Evolutionary conservation across 805 yeast species (phyloP), one percentile per base, ranked within the genome.

Genomic region (Ogataea paradorogensis): DNA sequence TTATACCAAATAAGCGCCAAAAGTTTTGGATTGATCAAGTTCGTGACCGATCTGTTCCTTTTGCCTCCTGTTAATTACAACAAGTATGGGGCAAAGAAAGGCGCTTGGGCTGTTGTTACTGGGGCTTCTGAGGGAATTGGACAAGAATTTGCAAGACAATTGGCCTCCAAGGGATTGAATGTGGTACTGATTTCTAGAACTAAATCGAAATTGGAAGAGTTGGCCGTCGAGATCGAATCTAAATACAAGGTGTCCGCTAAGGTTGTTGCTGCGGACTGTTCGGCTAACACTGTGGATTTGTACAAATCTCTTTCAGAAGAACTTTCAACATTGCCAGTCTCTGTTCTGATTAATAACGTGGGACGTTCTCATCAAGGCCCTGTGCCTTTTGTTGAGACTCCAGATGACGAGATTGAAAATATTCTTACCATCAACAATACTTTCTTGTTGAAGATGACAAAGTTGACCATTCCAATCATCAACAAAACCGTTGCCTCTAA

Each of bases 111-210:
- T n/a, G 84, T 93, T 23, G 76, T 93, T 13, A 93, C 99, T 6
- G 99, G 99, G 43, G 95, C 97, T 3, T 87, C 97, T 33, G 98
- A 93, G 61, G 99, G 99, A 25, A 84, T 93, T 56, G 99, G 99
- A 42, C 88, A 90, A 60, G 96, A 93, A 62, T 93, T 77, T 58
- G 82, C 96, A 2, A 57, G 66, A 18, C 98, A 91, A 66, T 73
- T 93, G 63, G 99, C 98, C 9, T 63, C 73, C 38, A 80, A 75
- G 49, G 96, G 96, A 2, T 83, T 90, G 62, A 90, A 89, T 52
- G 62, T 93, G 33, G 80, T 87, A 9, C 72, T 93, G 50, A 80
- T 91, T 11, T 85, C 96, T 18, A 79, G 99, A 66, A 88, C 95
- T 13, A 73, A 73, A 57, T 68, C 84, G 22, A 91, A 90, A 60